These are phyloP conservation scores for Arachnopeziza araneosa DNA, from an alignment of 2,329 filamentous ascomycete genomes.

Conservation along the genomic window DNA sequence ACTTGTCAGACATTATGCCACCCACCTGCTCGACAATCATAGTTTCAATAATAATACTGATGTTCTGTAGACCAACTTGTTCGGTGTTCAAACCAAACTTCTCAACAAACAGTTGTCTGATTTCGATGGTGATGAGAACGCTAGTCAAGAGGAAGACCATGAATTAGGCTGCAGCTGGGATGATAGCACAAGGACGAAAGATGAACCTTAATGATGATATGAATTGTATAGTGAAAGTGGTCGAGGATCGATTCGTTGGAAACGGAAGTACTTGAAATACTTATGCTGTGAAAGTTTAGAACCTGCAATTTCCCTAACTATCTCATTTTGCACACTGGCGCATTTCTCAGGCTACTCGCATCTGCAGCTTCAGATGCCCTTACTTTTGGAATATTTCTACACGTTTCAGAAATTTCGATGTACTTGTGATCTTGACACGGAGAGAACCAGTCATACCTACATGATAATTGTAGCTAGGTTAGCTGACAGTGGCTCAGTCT, in stretches of 20 bases:
- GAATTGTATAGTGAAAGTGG: slow-evolving; percentile 38
- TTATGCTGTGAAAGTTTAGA: slow-evolving; percentile 22
- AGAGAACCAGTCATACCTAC: no score
- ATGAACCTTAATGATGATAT: slow-evolving; percentile 42
- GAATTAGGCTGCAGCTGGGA: slow-evolving; percentile 47
- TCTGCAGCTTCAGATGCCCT: no score
- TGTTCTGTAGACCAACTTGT: slow-evolving; percentile 52
- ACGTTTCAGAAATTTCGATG: no score
- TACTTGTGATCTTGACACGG: no score
- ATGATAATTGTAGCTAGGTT: no score
- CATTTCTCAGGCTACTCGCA: background rate
- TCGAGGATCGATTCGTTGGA: slow-evolving; percentile 45
- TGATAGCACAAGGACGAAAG: slow-evolving; percentile 37
- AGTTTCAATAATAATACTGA: slow-evolving; percentile 51
- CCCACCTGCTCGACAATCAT: slow-evolving; percentile 54
- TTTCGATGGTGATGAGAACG: slow-evolving; percentile 51
- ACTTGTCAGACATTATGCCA: slow-evolving; percentile 43
- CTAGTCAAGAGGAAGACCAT: slow-evolving; percentile 52
- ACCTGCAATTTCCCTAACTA: background rate
- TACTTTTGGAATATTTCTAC: no score
- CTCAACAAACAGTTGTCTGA: slow-evolving; percentile 50
- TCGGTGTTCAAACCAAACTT: slow-evolving; percentile 52
- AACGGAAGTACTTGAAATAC: slow-evolving; percentile 33
- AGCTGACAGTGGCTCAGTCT: no score
- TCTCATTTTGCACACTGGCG: background rate